Percentiles rank a stretch among this genome's conserved stretches.
Conservation (phyloP, 208 protist species). For the Giardia muris region DNA sequence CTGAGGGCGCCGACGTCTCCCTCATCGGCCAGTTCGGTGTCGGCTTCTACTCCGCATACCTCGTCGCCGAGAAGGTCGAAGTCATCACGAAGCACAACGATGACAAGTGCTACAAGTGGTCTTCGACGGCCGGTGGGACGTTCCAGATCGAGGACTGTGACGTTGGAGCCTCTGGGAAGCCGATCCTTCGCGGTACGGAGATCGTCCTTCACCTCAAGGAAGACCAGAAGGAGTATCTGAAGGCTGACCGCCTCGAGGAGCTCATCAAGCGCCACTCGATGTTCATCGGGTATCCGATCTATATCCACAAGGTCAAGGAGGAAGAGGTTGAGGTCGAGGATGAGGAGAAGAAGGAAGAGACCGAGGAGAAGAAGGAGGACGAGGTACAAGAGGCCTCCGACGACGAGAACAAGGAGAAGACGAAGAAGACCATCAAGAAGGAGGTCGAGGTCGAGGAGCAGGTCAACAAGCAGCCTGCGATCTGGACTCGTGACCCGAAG, state of each 20-base stretch:
- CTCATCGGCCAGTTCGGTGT: slow-evolving; percentile 99
- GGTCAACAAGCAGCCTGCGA: slow-evolving; percentile 89
- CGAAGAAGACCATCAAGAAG: slow-evolving; percentile 59
- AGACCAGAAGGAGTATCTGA: slow-evolving; percentile 82
- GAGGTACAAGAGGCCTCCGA: slow-evolving; percentile 47
- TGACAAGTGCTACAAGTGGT: slow-evolving; percentile 85
- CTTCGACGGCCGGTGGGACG: slow-evolving; percentile 77
- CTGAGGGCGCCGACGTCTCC: slow-evolving; percentile 69
- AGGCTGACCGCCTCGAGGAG: slow-evolving; percentile 62
- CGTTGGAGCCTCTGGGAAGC: slow-evolving; percentile 50
- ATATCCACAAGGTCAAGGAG: slow-evolving; percentile 56
- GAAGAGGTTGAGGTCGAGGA: slow-evolving; percentile 49
- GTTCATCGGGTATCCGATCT: slow-evolving; percentile 94
- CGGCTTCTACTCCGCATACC: slow-evolving; percentile 98
- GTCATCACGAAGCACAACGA: slow-evolving; percentile 90
- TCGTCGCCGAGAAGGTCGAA: slow-evolving; percentile 81
- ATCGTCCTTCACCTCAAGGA: slow-evolving; percentile 89
- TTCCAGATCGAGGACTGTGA: slow-evolving; percentile 72
- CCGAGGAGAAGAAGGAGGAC: slow-evolving; percentile 58
- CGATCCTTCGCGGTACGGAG: slow-evolving; percentile 75
- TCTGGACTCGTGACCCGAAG: slow-evolving; percentile 79
- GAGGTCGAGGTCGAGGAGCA: slow-evolving; percentile 66
- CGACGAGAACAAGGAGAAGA: slow-evolving; percentile 48
- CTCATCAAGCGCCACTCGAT: slow-evolving; percentile 89
- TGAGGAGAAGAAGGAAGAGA: slow-evolving; percentile 57